Percentiles rank a stretch among this genome's conserved stretches.
These are phyloP conservation scores for Malassezia yamatoensis DNA, from an alignment of 1,284 basidiomycete species.

Conservation along the genomic window DNA sequence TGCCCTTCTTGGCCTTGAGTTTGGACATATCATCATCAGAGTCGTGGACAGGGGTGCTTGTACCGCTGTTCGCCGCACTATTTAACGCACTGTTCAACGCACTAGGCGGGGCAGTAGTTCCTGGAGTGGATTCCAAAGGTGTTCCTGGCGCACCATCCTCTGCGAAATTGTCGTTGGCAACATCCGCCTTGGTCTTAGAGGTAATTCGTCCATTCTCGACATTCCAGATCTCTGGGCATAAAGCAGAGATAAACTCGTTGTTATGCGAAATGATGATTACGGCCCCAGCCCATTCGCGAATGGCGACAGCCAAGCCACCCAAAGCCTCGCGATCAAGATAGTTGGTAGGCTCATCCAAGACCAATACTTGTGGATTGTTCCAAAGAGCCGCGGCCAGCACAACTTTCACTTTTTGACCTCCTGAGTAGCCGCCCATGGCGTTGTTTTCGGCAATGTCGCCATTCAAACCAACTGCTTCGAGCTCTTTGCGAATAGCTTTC, in stretches of 20 bases:
- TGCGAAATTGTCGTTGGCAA: conserved; percentile 66
- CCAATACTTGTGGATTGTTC: conserved; percentile 46
- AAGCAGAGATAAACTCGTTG: conserved; percentile 47
- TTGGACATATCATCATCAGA: conserved; percentile 49
- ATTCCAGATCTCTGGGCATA: conserved; percentile 56
- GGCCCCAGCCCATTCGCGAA: conserved; percentile 89
- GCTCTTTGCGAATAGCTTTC: conserved; percentile 46
- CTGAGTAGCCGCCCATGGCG: conserved; percentile 41
- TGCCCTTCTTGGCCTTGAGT: conserved; percentile 46
- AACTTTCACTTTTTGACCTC: conserved; percentile 88
- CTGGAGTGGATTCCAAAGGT: conserved; percentile 54
- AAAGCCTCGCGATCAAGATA: conserved; percentile 61
- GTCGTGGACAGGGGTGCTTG: conserved; percentile 48
- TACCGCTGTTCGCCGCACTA: conserved; percentile 48
- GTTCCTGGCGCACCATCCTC: conserved; percentile 49
- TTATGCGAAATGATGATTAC: conserved; percentile 97
- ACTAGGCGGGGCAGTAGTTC: conserved; percentile 59
- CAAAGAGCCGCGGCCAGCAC: conserved; percentile 48
- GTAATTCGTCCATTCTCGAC: conserved; percentile 66
- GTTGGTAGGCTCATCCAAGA: conserved; percentile 68
- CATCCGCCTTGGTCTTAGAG: conserved; percentile 72
- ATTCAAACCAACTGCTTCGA: conserved; percentile 72
- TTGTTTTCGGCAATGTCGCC: conserved; percentile 51
- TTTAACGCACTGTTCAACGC: conserved; percentile 45
- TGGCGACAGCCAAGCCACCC: conserved; percentile 87